Evolutionary conservation across 306 rosid genomes (phyloP).

Genomic region (Cucurbita argyrosperma): DNA sequence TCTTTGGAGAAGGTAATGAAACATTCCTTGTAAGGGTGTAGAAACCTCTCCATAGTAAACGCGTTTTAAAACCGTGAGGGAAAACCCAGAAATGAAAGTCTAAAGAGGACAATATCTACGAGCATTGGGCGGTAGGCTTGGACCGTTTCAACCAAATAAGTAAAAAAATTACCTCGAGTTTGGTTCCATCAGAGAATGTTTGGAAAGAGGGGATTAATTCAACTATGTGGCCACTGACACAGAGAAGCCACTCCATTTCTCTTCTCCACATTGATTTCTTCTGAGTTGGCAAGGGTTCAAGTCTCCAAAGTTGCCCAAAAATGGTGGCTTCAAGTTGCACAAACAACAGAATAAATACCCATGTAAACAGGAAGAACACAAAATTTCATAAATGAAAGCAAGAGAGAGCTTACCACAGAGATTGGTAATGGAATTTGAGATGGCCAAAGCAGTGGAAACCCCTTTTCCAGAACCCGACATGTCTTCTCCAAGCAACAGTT

Average conservation of each 20-base stretch:
- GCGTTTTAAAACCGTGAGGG: too few relatives aligned
- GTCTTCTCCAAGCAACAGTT: constrained; percentile 47
- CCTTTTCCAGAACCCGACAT: constrained; percentile 60
- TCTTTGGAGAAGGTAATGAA: too few relatives aligned
- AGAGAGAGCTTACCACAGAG: constrained; percentile 28
- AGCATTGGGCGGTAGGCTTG: too few relatives aligned
- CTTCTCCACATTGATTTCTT: constrained; percentile 47
- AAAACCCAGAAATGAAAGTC: too few relatives aligned
- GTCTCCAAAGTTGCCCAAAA: constrained; percentile 48
- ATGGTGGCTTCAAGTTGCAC: constrained; percentile 20
- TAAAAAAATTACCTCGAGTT: constrained; percentile 23
- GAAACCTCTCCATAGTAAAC: too few relatives aligned
- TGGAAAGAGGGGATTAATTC: constrained; percentile 40
- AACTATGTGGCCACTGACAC: constrained; percentile 41
- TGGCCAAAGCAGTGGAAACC: constrained; percentile 35
- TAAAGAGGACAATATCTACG: too few relatives aligned
- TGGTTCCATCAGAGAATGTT: constrained; percentile 43
- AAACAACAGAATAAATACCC: not conserved
- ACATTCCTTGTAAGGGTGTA: too few relatives aligned
- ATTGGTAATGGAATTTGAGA: constrained; percentile 48
- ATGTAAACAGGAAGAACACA: not conserved
- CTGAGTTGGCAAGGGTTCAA: constrained; percentile 35
- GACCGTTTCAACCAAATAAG: not conserved
- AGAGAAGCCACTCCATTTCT: constrained; percentile 47
- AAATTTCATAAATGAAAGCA: not conserved